Conservation (phyloP, 345 rosid genomes). For the Erodium maritimum region DNA sequence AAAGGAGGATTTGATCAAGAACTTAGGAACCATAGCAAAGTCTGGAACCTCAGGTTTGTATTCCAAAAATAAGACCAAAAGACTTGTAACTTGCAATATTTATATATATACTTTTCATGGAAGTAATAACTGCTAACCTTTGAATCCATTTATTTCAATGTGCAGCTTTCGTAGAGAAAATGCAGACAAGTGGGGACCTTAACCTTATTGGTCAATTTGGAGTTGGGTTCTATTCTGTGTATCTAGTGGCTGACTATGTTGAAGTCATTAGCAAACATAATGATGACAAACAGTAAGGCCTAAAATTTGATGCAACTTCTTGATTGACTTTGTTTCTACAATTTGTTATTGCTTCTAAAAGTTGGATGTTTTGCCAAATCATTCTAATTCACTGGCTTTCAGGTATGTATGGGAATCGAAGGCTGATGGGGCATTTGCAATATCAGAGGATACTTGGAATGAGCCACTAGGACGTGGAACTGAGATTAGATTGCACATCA, state of each 20-base stretch:
- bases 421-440: slow-evolving; percentile 97
- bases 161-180: slow-evolving; percentile 93
- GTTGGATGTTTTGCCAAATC: not conserved
- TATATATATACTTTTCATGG: too few relatives aligned
- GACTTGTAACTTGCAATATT: too few relatives aligned
- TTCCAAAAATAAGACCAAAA: too few relatives aligned
- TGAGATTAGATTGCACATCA: slow-evolving; percentile 84
- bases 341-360: not conserved
- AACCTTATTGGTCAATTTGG: slow-evolving; percentile 99
- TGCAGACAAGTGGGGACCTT: slow-evolving; percentile 91
- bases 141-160: slow-evolving; percentile 2
- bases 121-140: not conserved
- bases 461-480: slow-evolving; percentile 96
- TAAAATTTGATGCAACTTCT: not conserved
- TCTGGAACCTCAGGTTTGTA: slow-evolving; percentile 92
- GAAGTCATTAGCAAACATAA: slow-evolving; percentile 96
- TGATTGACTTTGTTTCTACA: not conserved
- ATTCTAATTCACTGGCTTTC: slow-evolving; percentile 5
- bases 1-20: slow-evolving; percentile 89
- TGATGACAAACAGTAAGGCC: slow-evolving; percentile 78
- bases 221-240: slow-evolving; percentile 96
- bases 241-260: slow-evolving; percentile 92
- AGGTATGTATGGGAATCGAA: slow-evolving; percentile 98
- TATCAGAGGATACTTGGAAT: slow-evolving; percentile 97
- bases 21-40: slow-evolving; percentile 96